Base-by-base conservation (phyloP, 2,329 filamentous ascomycete species). In the Alternaria arbusti region DNA sequence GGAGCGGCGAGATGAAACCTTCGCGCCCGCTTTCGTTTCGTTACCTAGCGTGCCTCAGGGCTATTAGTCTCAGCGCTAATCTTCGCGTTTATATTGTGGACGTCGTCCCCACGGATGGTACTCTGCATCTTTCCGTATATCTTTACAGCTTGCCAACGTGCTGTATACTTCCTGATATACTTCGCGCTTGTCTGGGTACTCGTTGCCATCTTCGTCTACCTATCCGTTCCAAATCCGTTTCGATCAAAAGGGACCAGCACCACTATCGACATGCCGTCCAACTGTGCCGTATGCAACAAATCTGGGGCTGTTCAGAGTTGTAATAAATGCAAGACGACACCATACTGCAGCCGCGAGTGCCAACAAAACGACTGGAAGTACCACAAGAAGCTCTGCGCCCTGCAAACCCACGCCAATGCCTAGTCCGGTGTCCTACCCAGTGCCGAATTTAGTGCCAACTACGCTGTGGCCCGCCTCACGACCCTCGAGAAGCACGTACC, bases 271-370 rank as follows among this genome's bases (percentile, higher is more conserved):
- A 22, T 12, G 7, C 12, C 32, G 23, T 15, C 32, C 26, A 43
- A 28, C 25, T 72, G 71, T 57, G 58, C 63, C 3, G 40, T 54
- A 26, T 76, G 70, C 67, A 52, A 64, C 10, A 66, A 74, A 54
- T 69, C 72, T 22, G 64, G 57, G 17, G 57, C 54, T 13, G 66
- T 78, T 30, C 68, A 73, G 30, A 30, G 25, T n/a, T 80, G 79
- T 59, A 64, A 68, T 6, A 67, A 69, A 58, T 81, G 78, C 71
- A 70, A 71, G 20, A 63, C 65, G 1, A 66, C 67, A 25, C 49
- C 23, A n/a, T 81, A 80, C 69, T 81, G 79, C 56, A 62, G 65
- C 44, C 70, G 68, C 50, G 72, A 74, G 15, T 80, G 77, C 59
- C 77, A 81, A 56, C 76, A 72, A 26, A 65, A 70, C 22, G 66